Percentiles rank a stretch among this genome's conserved stretches.
Evolutionary conservation across 495 filamentous ascomycete species (phyloP).

Genomic region (Pseudotulostoma volvatum): DNA sequence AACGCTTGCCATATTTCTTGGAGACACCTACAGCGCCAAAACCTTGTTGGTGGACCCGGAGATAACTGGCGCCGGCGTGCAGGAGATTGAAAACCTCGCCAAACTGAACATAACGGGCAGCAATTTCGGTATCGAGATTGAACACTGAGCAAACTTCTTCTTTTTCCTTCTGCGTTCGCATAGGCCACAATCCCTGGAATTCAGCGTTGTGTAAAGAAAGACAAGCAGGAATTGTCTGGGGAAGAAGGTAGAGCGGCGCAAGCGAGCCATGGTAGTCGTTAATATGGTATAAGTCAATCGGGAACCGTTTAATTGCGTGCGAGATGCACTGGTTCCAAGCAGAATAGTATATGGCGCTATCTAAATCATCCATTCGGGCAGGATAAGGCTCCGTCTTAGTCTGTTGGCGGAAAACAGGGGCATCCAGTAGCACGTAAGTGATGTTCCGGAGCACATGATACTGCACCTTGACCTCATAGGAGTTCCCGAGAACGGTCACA

Average conservation of each 20-base stretch:
- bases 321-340: conserved; percentile 63
- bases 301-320: conserved; percentile 39
- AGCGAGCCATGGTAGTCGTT: conserved; percentile 69
- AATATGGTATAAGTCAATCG: conserved; percentile 61
- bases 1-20: conserved; percentile 59
- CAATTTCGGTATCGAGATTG: conserved; percentile 34
- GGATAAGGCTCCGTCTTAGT: conserved; percentile 52
- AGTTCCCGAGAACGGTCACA: conserved; percentile 47
- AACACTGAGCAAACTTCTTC: conserved; percentile 58
- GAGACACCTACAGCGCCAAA: conserved; percentile 64
- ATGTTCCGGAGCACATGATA: conserved; percentile 52
- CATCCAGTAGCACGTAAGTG: conserved; percentile 56
- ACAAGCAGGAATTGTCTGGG: conserved; percentile 33
- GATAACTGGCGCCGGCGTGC: conserved; percentile 55
- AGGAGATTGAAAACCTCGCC: conserved; percentile 57
- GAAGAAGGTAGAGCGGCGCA: conserved; percentile 54
- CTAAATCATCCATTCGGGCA: conserved; percentile 58
- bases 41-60: conserved; percentile 58
- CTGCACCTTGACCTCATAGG: conserved; percentile 48
- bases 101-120: conserved; percentile 37
- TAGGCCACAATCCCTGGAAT: conserved; percentile 60
- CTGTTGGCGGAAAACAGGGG: conserved; percentile 54
- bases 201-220: conserved; percentile 52
- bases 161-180: conserved; percentile 49
- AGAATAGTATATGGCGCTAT: conserved; percentile 55